A percentile compares a stretch with the other conserved stretches of the same genome.
phyloP scores from a whole-genome alignment of 805 yeast species.

The Yarrowia yakushimensis region DNA sequence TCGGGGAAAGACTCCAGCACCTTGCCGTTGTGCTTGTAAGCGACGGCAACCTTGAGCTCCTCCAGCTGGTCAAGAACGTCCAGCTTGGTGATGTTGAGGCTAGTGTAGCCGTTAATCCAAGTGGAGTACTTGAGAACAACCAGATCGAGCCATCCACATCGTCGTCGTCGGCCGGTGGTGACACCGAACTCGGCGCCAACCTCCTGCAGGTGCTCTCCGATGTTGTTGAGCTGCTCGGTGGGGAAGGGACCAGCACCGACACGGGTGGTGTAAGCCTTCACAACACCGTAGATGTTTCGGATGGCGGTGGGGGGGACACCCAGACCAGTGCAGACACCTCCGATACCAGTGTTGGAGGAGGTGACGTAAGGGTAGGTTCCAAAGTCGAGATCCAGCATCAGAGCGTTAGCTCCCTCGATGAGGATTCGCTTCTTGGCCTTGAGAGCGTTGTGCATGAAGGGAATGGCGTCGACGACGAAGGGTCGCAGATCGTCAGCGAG shows the following conservation, averaged over 20 bases:
- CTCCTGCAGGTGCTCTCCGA: constrained; percentile 80
- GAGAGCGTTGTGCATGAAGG: constrained; percentile 69
- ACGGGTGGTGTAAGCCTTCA: constrained; percentile 96
- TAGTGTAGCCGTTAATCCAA: constrained; percentile 90
- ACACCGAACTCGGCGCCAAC: constrained; percentile 97
- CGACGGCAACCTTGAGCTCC: constrained; percentile 83
- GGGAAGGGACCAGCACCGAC: constrained; percentile 99
- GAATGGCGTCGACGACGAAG: constrained; percentile 89
- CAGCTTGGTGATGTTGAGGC: constrained; percentile 87
- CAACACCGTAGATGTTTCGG: constrained; percentile 86
- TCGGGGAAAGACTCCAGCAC: constrained; percentile 82
- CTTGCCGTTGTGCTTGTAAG: constrained; percentile 77
- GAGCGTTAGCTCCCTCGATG: constrained; percentile 97
- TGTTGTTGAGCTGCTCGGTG: constrained; percentile 85
- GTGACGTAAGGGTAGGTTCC: constrained; percentile 99
- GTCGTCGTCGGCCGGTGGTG: constrained; percentile 97
- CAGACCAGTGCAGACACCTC: constrained; percentile 95
- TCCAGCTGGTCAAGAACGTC: constrained; percentile 90
- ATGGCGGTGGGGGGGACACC: constrained; percentile 91
- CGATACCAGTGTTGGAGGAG: constrained; percentile 92
- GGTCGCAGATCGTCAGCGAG: constrained; percentile 76
- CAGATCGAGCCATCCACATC: constrained; percentile 98
- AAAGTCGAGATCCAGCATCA: constrained; percentile 95
- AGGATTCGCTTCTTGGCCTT: constrained; percentile 76
- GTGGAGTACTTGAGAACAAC: constrained; percentile 91